Percentiles rank a stretch among this genome's conserved stretches.
Evolutionary conservation across 2,329 filamentous ascomycete genomes (phyloP).

Genomic region (Fusarium austroafricanum): DNA sequence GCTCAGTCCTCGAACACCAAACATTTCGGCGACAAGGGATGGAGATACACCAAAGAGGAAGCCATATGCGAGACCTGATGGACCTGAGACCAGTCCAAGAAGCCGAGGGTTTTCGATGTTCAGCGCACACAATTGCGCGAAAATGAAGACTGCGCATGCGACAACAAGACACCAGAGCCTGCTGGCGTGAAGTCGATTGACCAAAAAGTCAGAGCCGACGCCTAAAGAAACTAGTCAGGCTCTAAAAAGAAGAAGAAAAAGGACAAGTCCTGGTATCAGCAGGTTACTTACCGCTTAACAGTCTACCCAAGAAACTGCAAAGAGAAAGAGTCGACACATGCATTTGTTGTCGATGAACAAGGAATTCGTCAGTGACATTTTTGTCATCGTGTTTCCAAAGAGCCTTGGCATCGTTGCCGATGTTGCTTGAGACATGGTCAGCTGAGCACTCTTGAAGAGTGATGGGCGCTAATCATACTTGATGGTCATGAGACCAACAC

Average conservation of each 20-base stretch:
- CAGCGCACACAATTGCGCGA: constrained; percentile 82
- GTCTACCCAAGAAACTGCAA: constrained; percentile 84
- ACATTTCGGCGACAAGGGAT: constrained; percentile 87
- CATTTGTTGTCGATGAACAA: constrained; percentile 84
- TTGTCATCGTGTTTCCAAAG: constrained; percentile 89
- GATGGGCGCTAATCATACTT: constrained; percentile 71
- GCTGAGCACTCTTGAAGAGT: constrained; percentile 4
- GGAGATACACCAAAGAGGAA: constrained; percentile 95
- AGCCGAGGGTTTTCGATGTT: constrained; percentile 80
- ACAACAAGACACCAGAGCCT: constrained; percentile 91
- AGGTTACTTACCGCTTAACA: constrained; percentile 73
- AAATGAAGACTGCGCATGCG: constrained; percentile 80
- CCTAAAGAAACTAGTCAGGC: constrained; percentile 59
- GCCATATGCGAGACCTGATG: constrained; percentile 91
- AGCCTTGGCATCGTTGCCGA: constrained; percentile 88
- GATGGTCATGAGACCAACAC: constrained; percentile 97
- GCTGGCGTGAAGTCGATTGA: constrained; percentile 81
- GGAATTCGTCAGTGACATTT: constrained; percentile 76
- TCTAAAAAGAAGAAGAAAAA: neutral
- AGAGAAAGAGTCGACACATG: constrained; percentile 96
- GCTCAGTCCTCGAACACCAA: constrained; percentile 87
- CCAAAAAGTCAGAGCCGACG: constrained; percentile 89
- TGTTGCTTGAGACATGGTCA: constrained; percentile 72
- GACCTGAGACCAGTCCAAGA: constrained; percentile 80
- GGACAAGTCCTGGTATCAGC: neutral